These are phyloP conservation scores for Colletotrichum tamarilloi DNA, from an alignment of 2,329 filamentous ascomycete genomes.

Conservation along the genomic window DNA sequence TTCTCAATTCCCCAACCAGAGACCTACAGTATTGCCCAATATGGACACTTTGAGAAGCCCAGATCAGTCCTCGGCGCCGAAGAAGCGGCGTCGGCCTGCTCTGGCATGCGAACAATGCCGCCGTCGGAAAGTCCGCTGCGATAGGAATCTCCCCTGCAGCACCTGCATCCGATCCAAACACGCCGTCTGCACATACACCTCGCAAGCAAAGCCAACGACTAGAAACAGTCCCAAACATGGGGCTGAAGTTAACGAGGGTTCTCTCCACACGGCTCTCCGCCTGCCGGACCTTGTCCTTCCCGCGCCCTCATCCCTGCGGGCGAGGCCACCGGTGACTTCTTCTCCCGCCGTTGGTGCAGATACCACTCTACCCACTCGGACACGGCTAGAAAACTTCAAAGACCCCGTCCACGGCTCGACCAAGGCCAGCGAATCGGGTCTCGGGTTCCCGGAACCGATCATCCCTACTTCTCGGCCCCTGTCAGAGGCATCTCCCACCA, in stretches of 20 bases:
- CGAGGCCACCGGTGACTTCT: background rate
- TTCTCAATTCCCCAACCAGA: background rate
- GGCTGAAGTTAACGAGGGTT: background rate
- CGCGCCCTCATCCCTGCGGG: conserved; percentile 12
- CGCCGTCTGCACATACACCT: conserved; percentile 64
- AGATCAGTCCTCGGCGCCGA: conserved; percentile 36
- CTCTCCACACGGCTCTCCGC: background rate
- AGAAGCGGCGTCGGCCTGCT: conserved; percentile 53
- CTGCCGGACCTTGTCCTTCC: background rate
- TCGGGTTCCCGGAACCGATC: conserved; percentile 18
- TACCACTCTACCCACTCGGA: too few species aligned
- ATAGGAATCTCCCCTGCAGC: conserved; percentile 67
- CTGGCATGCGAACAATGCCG: conserved; percentile 68
- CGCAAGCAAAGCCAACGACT: conserved; percentile 41
- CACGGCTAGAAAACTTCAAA: background rate
- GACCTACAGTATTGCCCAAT: accelerated
- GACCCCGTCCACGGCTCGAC: background rate
- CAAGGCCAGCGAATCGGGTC: background rate
- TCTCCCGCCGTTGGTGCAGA: background rate
- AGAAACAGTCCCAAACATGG: background rate
- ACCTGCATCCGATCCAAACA: conserved; percentile 69
- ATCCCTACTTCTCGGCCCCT: conserved; percentile 12
- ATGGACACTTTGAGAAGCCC: conserved; percentile 1
- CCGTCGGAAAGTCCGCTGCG: conserved; percentile 70
- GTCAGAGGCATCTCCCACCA: background rate